Evolutionary conservation across 441 rosid species (phyloP), one percentile per base, ranked within the genome.

Genomic region (California macrophylla): DNA sequence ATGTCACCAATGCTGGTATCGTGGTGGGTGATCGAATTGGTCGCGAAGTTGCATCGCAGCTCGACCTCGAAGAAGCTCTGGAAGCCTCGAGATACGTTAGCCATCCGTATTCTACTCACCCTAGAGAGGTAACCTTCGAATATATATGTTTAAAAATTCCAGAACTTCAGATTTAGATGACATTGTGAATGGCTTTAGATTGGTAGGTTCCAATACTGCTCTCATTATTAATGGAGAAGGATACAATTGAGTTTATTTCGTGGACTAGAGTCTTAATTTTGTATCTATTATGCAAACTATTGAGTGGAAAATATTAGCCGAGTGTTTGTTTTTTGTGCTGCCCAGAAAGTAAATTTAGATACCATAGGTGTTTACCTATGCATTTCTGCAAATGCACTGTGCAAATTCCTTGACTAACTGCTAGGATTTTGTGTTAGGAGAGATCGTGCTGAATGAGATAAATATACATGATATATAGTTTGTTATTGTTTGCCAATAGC

Each of bases 21-120:
- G 87, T 76, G 25, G 85, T 92, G 4, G 79, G 88, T 60, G 91
- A 92, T 82, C 89, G 87, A 71, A 86, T 94, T 78, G 91, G 87
- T 42, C 87, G 97, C 18, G 97, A 92, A 83, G 89, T 82, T 32
- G 87, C 90, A 0, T 69, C 92, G 23, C 94, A 85, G 79, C 81
- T 87, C 77, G 99, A 92, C 80, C 84, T 94, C 7, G 99, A 94
- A 84, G 98, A 92, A 66, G 89, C 96, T 66, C 82, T 92, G 0
- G 96, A 90, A 81, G 91, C 94, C 77, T 87, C 99, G 4, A 82
- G 98, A 86, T 94, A 92, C 73, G 86, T 88, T 13, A 92, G 90
- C 82, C 97, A 94, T 67, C 97, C 99, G 0, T 92, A 94, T 77
- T 87, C 96, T 3, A 75, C 90, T 70, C 96, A 89, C 71, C 99